Percentiles rank a stretch among this genome's conserved stretches.
phyloP scores from a whole-genome alignment of 768 basidiomycete genomes.

The Xerocomus potaroensis region DNA sequence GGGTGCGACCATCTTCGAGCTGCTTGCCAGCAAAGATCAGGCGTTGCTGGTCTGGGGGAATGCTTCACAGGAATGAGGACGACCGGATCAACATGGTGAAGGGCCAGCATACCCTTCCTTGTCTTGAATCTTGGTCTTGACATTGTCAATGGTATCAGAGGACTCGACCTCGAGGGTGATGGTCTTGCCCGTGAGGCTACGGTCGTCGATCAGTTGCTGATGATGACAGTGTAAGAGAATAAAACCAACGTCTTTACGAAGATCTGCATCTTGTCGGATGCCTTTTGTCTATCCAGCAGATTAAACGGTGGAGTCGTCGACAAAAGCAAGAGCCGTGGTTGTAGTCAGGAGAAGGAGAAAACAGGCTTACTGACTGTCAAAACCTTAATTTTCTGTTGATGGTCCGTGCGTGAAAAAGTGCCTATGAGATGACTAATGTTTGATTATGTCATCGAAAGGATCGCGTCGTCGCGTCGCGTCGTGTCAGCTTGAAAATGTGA shows the following conservation, averaged over 20 bases:
- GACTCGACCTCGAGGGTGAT: slow-evolving; percentile 98
- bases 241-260: slow-evolving; percentile 89
- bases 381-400: slow-evolving; percentile 37
- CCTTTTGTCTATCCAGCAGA: slow-evolving; percentile 88
- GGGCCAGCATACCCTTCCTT: slow-evolving; percentile 74
- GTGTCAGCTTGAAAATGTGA: no score
- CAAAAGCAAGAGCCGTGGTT: slow-evolving; percentile 62
- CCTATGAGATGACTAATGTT: slow-evolving; percentile 14
- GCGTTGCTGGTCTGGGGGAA: slow-evolving; percentile 93
- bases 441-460: no score
- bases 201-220: slow-evolving; percentile 5
- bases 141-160: slow-evolving; percentile 96
- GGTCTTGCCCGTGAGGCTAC: slow-evolving; percentile 96
- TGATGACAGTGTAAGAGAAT: not conserved
- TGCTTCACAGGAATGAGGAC: slow-evolving; percentile 40
- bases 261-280: slow-evolving; percentile 87
- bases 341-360: slow-evolving; percentile 21
- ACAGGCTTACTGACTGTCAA: slow-evolving; percentile 8
- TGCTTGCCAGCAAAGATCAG: slow-evolving; percentile 99
- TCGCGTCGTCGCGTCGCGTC: slow-evolving; percentile 14
- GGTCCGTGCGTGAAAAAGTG: slow-evolving; percentile 39
- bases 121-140: slow-evolving; percentile 96
- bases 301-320: slow-evolving; percentile 91
- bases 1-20: slow-evolving; percentile 97
- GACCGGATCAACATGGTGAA: not conserved